Conservation (phyloP, 345 rosid genomes). For the Gossypium ekmanianum region DNA sequence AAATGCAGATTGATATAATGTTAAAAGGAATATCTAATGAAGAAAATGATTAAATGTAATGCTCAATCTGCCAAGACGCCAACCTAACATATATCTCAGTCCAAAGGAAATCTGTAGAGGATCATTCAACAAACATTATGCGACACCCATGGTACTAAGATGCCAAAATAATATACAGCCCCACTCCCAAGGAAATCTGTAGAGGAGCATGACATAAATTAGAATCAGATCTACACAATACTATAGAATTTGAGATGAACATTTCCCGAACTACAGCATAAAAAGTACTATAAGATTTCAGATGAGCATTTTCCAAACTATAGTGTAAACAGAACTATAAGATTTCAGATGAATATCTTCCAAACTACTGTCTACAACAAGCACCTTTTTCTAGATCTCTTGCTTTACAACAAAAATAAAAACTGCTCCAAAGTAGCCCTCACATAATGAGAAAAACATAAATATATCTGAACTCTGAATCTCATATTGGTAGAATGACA, state of each 20-base stretch:
- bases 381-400: background rate
- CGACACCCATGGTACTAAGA: background rate
- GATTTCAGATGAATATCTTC: background rate
- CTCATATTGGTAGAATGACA: background rate
- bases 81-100: background rate
- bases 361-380: background rate
- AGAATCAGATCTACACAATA: constrained; percentile 4
- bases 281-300: no score
- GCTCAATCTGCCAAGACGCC: background rate
- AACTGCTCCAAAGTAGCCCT: no score
- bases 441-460: no score
- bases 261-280: no score
- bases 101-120: background rate
- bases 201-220: background rate
- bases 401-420: no score
- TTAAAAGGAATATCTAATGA: background rate
- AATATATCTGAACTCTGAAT: no score
- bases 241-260: background rate
- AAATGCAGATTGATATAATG: background rate
- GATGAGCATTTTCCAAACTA: no score
- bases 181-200: constrained; percentile 2
- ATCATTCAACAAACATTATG: background rate
- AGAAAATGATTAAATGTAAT: background rate
- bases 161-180: background rate
- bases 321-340: no score